Conservation (phyloP, 805 yeast species). For the Limtongia smithiae region DNA sequence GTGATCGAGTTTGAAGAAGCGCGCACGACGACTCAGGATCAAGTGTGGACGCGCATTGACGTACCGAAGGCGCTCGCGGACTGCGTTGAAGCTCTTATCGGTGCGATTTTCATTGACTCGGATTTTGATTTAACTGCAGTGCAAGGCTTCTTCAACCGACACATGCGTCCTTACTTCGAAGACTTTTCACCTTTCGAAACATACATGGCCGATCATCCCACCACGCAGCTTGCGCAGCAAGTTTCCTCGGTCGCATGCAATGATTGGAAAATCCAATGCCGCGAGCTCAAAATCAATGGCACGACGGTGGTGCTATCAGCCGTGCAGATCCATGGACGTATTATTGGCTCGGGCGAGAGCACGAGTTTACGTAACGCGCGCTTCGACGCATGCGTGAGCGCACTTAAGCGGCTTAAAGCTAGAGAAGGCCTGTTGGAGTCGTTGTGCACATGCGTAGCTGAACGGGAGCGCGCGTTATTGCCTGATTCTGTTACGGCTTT, state of each 20-base stretch:
- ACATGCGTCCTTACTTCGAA: constrained; percentile 1
- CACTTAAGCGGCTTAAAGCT: neutral
- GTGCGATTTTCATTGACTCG: constrained; percentile 11
- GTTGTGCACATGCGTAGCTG: constrained; percentile 2
- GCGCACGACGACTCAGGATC: neutral
- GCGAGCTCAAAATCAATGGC: neutral
- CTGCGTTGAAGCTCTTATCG: constrained; percentile 5
- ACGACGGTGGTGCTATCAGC: neutral
- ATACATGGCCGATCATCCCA: neutral
- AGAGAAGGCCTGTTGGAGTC: neutral
- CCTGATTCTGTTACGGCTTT: too few species aligned
- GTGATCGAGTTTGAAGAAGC: constrained; percentile 1
- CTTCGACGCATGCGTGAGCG: neutral
- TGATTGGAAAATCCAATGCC: constrained; percentile 4
- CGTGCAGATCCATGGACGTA: constrained; percentile 3
- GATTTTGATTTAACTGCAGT: constrained; percentile 2
- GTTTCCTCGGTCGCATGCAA: neutral
- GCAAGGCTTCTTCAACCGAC: constrained; percentile 1
- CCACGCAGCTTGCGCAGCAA: constrained; percentile 1
- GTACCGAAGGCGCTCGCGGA: constrained; percentile 13
- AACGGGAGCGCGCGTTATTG: too few species aligned
- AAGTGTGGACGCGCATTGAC: constrained; percentile 8
- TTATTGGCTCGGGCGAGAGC: constrained; percentile 3
- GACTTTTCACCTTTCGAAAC: constrained; percentile 1
- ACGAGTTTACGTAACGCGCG: neutral